Base-by-base conservation (phyloP, 768 basidiomycete genomes). In the Trametes maxima region DNA sequence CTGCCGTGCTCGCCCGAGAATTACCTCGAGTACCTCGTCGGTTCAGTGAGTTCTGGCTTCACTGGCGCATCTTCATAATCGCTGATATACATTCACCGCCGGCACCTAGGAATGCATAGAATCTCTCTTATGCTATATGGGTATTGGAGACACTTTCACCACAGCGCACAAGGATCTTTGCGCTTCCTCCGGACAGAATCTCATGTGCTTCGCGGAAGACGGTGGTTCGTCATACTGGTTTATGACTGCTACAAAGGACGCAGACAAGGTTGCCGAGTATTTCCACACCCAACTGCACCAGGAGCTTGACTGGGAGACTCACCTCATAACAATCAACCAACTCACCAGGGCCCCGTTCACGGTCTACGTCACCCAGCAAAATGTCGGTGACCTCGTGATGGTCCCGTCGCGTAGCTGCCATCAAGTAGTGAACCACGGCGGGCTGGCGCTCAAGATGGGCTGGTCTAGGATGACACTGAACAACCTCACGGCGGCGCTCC, bases 121-220 rank as follows among this genome's bases (percentile, higher is more conserved):
- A 67, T 92, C 90, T 0, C 75, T 94, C 4, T 92, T 94, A 90
- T 92, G 89, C 68, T 94, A 94, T 67, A 73, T 92, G 6, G 92
- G 92, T 7, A 78, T 88, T 55, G 89, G 88, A 0, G 92, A 90
- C 63, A 94, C 92, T 0, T 92, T 85, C 71, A 94, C 92, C 0
- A 87, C 92, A 1, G 88, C 84, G 57, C 92, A 94, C 70, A 94
- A 93, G 70, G 92, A 94, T 73, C 80, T 88, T 0, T 94, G 92
- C 67, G 90, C 84, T 1, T 92, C 90, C 3, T 87, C 88, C 6
- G 92, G 92, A 12, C 92, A 94, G 55, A 94, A 94, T 69, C 75
- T 94, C 21, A 94, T 94, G 92, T 88, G 87, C 67, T 88, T 89
- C 70, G 84, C 92, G 0, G 89, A 91, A 69, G 75, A 85, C 22